Evolutionary conservation across 805 yeast genomes (phyloP).

Genomic region (Zygoascus tannicola): DNA sequence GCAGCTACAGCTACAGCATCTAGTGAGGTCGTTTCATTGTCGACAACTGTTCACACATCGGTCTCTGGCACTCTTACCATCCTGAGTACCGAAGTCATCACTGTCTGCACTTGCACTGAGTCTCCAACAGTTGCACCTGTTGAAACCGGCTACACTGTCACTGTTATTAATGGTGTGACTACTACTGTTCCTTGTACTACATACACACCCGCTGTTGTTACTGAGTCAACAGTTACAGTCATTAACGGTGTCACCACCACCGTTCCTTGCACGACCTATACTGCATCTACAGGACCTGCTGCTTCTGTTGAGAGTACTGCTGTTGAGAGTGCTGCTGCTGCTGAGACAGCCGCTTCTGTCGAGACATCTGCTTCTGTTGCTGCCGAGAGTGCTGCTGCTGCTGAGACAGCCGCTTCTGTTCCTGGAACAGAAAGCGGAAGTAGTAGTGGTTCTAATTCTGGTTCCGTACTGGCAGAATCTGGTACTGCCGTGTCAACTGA

Average conservation of each 20-base stretch:
- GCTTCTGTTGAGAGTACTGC: too few species aligned
- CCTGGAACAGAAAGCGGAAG: too few species aligned
- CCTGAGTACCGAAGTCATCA: background rate
- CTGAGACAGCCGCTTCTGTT: too few species aligned
- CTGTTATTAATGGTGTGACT: background rate
- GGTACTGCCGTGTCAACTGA: too few species aligned
- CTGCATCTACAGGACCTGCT: slow-evolving; percentile 1
- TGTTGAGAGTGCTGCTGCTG: too few species aligned
- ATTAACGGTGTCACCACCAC: background rate
- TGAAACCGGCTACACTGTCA: background rate
- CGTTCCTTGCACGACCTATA: slow-evolving; percentile 1
- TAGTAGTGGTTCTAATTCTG: too few species aligned
- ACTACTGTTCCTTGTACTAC: slow-evolving; percentile 1
- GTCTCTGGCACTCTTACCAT: background rate
- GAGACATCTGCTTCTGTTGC: too few species aligned
- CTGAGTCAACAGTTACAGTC: background rate
- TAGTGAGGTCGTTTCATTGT: background rate
- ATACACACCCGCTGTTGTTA: background rate
- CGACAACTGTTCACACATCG: background rate
- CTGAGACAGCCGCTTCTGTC: too few species aligned
- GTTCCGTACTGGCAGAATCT: too few species aligned
- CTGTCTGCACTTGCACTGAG: background rate
- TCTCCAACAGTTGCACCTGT: background rate
- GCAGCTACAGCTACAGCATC: slow-evolving; percentile 4
- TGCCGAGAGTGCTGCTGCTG: too few species aligned